These are phyloP conservation scores for Panicum hallii DNA, from an alignment of 202 grass and related monocot genomes.

Conservation along the genomic window DNA sequence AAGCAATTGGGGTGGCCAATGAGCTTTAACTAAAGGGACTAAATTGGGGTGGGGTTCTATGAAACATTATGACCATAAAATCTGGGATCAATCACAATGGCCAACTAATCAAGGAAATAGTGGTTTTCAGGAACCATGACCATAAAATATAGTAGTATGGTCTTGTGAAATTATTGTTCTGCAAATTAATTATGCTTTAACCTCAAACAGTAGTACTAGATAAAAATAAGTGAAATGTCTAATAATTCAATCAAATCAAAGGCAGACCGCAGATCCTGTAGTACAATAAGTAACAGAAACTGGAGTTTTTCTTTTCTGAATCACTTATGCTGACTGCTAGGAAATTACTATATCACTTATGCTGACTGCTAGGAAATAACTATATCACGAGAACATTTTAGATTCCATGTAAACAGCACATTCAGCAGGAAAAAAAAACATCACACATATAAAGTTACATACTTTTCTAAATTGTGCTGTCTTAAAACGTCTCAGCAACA, in stretches of 20 bases:
- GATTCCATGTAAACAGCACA: background rate
- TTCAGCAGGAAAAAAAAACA: constrained; percentile 20
- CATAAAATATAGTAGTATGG: background rate
- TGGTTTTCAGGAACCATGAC: background rate
- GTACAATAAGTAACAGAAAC: constrained; percentile 29
- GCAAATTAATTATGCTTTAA: background rate
- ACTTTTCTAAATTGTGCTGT: background rate
- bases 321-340: background rate
- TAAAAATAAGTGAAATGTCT: constrained; percentile 7
- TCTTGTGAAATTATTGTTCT: background rate
- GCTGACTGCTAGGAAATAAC: background rate
- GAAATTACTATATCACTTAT: background rate
- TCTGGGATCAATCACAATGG: background rate
- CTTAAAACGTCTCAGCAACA: constrained; percentile 3
- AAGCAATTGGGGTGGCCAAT: background rate
- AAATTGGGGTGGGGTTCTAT: background rate
- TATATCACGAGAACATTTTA: constrained; percentile 3
- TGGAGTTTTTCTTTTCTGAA: background rate
- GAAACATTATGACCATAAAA: background rate
- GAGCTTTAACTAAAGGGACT: background rate
- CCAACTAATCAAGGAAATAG: background rate
- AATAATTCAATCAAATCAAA: constrained; percentile 14
- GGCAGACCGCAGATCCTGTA: background rate
- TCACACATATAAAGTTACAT: background rate
- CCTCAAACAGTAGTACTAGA: background rate